Evolutionary conservation across 2,329 filamentous ascomycete species (phyloP), one percentile per base, ranked within the genome.

Genomic region (Stagonosporopsis rhizophila): DNA sequence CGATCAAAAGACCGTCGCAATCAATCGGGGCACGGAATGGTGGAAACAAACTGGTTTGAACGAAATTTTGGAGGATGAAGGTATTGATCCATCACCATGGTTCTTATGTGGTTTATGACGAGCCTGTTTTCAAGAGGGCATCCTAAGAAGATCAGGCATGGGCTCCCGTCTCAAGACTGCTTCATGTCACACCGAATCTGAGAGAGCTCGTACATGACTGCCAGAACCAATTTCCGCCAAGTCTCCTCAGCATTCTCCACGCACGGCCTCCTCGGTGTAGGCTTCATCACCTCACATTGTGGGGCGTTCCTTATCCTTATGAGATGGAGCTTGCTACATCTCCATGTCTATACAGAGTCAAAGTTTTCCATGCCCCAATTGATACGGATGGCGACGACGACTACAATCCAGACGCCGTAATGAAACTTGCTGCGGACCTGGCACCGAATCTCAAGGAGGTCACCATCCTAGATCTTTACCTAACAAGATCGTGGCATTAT

Each of bases 241-340:
- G 23, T 25, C 23, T 67, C 56, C 57, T 64, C 8, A 50, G 25
- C 20, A 49, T 11, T 25, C 58, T 66, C 27, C 59, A 56, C 20
- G 41, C 56, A 49, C 52, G 56, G 45, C 52, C 61, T 53, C 62
- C 62, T 52, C 42, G 32, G 30, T 67, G 23, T 35, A 53, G 60
- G 48, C 56, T 65, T 42, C 60, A 67, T 37, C 62, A 67, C 50
- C 60, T 59, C 32, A 59, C 62, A 23, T 35, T 65, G 17, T 64
- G 60, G 64, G 64, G 52, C 20, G 44, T 52, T 14, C 64, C 59
- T 46, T 59, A 65, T 57, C 56, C 60, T 25, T 66, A 65, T 42
- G 64, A 68, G 52, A 65, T 66, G 59, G 57, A 61, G 37, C 57
- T 68, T 50, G 64, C 64, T 28, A 67, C 62, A 32, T 66, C 56